Evolutionary conservation across 305 asterid genomes (phyloP).

Genomic region (Rubia balearica): DNA sequence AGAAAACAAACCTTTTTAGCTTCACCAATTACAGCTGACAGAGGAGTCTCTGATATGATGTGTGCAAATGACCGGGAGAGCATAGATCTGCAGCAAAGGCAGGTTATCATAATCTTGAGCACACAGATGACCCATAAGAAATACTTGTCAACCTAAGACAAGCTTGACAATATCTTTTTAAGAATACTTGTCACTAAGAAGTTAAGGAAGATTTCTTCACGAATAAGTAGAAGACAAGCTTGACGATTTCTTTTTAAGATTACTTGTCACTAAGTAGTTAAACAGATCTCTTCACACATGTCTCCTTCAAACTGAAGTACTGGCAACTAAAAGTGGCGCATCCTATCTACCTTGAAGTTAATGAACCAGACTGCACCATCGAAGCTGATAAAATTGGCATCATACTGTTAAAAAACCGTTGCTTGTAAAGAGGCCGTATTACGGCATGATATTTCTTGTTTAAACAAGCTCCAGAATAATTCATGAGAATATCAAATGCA

Average conservation of each 20-base stretch:
- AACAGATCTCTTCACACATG: not conserved
- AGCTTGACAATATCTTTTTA: not conserved
- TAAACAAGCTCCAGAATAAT: conserved; percentile 74
- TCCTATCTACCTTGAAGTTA: conserved; percentile 47
- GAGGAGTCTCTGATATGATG: conserved; percentile 67
- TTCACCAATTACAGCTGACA: conserved; percentile 58
- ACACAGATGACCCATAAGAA: not conserved
- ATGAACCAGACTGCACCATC: conserved; percentile 42
- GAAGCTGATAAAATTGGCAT: conserved; percentile 58
- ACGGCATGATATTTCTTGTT: conserved; percentile 64
- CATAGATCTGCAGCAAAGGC: conserved; percentile 49
- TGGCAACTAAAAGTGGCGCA: conserved; percentile 5
- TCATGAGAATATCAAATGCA: conserved; percentile 79
- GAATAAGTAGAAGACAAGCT: not conserved
- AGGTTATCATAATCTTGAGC: conserved; percentile 9
- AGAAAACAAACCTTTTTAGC: conserved; percentile 58
- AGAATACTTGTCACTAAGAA: not conserved
- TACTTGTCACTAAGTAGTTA: not conserved
- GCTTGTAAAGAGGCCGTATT: conserved; percentile 88
- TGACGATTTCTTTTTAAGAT: not conserved
- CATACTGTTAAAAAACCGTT: conserved; percentile 70
- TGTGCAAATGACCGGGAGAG: conserved; percentile 69
- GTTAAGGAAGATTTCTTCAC: not conserved
- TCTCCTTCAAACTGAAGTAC: not conserved
- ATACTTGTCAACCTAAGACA: no score